These are phyloP conservation scores for Fusarium sp. DNA, from an alignment of 2,329 filamentous ascomycete species.

Conservation along the genomic window DNA sequence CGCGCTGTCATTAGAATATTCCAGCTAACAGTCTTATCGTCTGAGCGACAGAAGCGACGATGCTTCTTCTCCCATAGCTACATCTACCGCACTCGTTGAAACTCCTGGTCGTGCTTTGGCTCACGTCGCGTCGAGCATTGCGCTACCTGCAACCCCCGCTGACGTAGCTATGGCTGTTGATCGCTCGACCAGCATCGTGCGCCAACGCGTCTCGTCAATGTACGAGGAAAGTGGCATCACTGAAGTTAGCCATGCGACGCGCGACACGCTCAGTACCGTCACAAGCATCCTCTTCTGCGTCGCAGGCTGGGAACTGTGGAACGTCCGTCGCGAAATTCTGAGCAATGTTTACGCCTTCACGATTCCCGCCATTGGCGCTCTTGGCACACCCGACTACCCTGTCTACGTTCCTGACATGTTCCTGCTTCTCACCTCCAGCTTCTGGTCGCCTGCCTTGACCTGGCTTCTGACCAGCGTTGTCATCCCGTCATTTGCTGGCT, in stretches of 20 bases:
- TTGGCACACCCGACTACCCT: constrained; percentile 68
- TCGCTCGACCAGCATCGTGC: constrained; percentile 73
- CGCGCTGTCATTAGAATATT: constrained; percentile 1
- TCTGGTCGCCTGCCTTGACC: constrained; percentile 84
- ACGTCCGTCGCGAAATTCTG: constrained; percentile 77
- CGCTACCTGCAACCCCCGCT: constrained; percentile 84
- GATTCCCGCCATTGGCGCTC: constrained; percentile 69
- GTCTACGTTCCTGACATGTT: constrained; percentile 85
- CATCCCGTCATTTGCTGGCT: constrained; percentile 78
- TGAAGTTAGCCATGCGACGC: constrained; percentile 73
- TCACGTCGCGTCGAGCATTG: constrained; percentile 69
- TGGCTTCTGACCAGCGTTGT: constrained; percentile 81
- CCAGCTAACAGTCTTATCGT: constrained; percentile 31
- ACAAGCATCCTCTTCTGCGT: constrained; percentile 77
- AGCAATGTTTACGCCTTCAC: constrained; percentile 79
- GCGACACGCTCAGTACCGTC: constrained; percentile 78
- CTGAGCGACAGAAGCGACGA: constrained; percentile 47
- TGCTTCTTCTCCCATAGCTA: constrained; percentile 44
- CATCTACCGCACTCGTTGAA: constrained; percentile 60
- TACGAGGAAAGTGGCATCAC: constrained; percentile 76
- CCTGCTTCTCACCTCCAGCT: constrained; percentile 77
- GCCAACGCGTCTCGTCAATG: constrained; percentile 71
- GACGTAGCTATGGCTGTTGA: constrained; percentile 83
- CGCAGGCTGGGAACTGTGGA: constrained; percentile 75
- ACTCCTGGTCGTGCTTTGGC: constrained; percentile 65